Evolutionary conservation across 164 flowering plant genomes (phyloP).

Genomic region (Euptelea pleiosperma): DNA sequence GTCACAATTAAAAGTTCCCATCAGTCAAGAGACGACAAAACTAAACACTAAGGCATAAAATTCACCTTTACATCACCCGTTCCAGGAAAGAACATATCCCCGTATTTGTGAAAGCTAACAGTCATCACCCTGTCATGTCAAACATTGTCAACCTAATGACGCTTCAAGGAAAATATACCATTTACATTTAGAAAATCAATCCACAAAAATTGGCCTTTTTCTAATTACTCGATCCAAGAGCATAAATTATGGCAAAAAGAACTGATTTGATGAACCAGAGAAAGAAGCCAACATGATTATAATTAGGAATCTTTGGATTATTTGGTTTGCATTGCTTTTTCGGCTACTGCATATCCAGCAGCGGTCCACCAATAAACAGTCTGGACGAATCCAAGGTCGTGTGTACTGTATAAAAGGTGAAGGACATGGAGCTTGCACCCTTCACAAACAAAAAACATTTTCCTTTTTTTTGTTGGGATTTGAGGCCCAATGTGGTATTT

Average conservation of each 20-base stretch:
- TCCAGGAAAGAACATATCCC: conserved; percentile 95
- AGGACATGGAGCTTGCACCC: no score
- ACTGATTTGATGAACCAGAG: not conserved
- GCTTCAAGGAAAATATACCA: not conserved
- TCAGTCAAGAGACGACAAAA: no score
- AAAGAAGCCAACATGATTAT: not conserved
- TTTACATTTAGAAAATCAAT: not conserved
- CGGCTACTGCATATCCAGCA: not conserved
- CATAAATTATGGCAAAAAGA: not conserved
- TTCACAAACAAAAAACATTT: no score
- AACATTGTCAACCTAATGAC: conserved; percentile 7
- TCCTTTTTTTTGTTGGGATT: no score
- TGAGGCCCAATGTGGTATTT: no score
- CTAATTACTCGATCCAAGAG: not conserved
- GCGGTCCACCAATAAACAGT: no score
- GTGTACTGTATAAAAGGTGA: no score
- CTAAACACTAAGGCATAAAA: not conserved
- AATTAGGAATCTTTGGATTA: not conserved
- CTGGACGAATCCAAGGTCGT: no score
- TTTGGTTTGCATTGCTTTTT: not conserved
- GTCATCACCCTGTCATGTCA: conserved; percentile 89
- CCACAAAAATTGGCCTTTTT: not conserved
- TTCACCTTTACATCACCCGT: conserved; percentile 96
- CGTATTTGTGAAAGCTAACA: conserved; percentile 94
- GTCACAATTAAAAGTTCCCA: no score